Evolutionary conservation across 2,329 filamentous ascomycete species (phyloP).

Genomic region (Fusarium sp.): DNA sequence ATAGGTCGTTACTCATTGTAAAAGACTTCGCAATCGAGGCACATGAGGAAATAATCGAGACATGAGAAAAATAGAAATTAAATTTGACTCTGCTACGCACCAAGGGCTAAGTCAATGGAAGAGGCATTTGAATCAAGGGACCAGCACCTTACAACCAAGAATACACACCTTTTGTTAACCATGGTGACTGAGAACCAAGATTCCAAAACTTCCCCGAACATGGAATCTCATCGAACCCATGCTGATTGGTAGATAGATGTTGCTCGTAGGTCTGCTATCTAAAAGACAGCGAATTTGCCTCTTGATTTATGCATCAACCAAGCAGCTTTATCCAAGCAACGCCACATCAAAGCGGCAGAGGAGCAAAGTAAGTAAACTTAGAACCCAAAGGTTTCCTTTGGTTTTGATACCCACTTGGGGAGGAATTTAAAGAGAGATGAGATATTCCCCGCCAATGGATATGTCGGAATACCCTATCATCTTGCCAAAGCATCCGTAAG

Average conservation of each 20-base stretch:
- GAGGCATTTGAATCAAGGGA: conserved; percentile 21
- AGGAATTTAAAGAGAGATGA: background rate
- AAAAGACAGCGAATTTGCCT: background rate
- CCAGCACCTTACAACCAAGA: background rate
- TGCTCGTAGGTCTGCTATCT: background rate
- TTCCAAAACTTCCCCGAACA: background rate
- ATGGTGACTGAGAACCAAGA: conserved; percentile 19
- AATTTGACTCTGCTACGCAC: background rate
- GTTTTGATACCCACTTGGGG: background rate
- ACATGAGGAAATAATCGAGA: background rate
- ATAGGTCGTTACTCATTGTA: background rate
- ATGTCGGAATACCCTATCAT: conserved; percentile 7
- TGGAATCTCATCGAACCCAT: background rate
- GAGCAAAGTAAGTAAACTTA: background rate
- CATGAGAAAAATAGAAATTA: background rate
- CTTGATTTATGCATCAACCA: background rate
- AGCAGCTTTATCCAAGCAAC: background rate
- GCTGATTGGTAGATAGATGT: background rate
- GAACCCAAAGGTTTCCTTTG: background rate
- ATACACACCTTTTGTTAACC: conserved; percentile 21
- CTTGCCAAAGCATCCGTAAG: conserved; percentile 21
- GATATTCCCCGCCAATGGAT: conserved; percentile 24
- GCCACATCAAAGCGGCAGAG: background rate
- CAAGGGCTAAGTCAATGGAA: background rate
- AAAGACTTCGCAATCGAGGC: background rate